These are phyloP conservation scores for Corchorus olitorius DNA, from an alignment of 345 rosid species.

Conservation along the genomic window DNA sequence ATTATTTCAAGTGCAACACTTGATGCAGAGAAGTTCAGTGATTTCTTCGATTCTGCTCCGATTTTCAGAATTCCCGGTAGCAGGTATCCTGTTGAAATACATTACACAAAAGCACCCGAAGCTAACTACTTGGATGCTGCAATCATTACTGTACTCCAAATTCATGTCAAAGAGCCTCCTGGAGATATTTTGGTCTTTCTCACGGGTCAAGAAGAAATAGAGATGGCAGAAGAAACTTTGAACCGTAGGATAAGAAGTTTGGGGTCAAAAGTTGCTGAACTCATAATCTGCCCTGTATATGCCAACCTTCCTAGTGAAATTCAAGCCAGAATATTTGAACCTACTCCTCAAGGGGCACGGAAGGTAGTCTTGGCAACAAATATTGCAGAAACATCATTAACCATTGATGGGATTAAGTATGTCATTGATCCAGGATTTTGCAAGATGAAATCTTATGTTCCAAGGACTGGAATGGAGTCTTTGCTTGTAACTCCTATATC, in stretches of 20 bases:
- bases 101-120: slow-evolving; percentile 94
- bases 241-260: slow-evolving; percentile 86
- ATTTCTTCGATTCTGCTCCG: slow-evolving; percentile 93
- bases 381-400: slow-evolving; percentile 95
- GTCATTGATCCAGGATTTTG: slow-evolving; percentile 96
- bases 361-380: slow-evolving; percentile 96
- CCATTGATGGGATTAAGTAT: slow-evolving; percentile 90
- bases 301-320: slow-evolving; percentile 97
- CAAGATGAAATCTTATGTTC: slow-evolving; percentile 95
- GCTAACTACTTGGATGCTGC: slow-evolving; percentile 98
- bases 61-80: slow-evolving; percentile 96
- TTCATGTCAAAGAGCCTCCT: slow-evolving; percentile 75
- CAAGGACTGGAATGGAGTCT: slow-evolving; percentile 98
- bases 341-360: slow-evolving; percentile 96
- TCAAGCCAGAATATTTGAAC: slow-evolving; percentile 94
- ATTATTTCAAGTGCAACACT: slow-evolving; percentile 97
- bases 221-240: slow-evolving; percentile 88
- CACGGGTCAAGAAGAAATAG: slow-evolving; percentile 98
- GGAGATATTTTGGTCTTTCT: slow-evolving; percentile 92
- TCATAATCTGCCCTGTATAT: slow-evolving; percentile 93
- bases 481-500: slow-evolving; percentile 88
- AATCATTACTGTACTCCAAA: slow-evolving; percentile 81
- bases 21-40: slow-evolving; percentile 97
- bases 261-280: slow-evolving; percentile 91
- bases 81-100: slow-evolving; percentile 91